Evolutionary conservation across 2,329 filamentous ascomycete genomes (phyloP), one percentile per base, ranked within the genome.

Genomic region (Rhexocercosporidium sp.): DNA sequence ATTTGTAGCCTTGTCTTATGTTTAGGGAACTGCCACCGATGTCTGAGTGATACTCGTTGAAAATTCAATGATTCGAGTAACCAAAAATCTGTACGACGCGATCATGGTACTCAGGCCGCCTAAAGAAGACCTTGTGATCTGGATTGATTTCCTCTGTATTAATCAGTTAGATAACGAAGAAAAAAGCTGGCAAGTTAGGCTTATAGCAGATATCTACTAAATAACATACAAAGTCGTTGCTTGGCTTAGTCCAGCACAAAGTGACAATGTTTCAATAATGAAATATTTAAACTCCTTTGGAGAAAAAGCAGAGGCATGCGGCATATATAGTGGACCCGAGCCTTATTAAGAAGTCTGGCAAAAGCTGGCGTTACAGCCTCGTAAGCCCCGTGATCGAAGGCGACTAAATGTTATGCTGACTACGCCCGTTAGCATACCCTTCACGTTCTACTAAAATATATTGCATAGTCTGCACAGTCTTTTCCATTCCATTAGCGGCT

Each of bases 121-220:
- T 11, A 59, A 39, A 27, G 27, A 25, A 49, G 2, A 29, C 8
- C 31, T 41, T 18, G 39, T 63, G 18, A 31, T 69, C 22, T 69
- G 64, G 67, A 57, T 66, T 1, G 67, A 69, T 41, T 46, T 49
- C 3, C 34, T 66, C 2, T 69, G 70, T 44, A 72, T 75, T 16
- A 64, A 74, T 46, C 72, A 74, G 41, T 6, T 2, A 18, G 62
- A 61, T 11, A 51, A 66, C 9, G 59, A 34, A 3, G 73, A 74
- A 54, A 62, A 67, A 9, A 69, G 64, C 12, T 54, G 53, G 14
- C 73, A 75, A 46, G 69, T 73, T 4, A 41, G 49, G 5, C 64
- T 66, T 18, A 75, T 73, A 70, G 63, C 59, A 41, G 41, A 67
- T 2, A 68, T 74, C 3, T 75, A 71, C 29, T 44, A 57, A 62